Evolutionary conservation across 306 rosid genomes (phyloP).

Genomic region (Prunus salicina): DNA sequence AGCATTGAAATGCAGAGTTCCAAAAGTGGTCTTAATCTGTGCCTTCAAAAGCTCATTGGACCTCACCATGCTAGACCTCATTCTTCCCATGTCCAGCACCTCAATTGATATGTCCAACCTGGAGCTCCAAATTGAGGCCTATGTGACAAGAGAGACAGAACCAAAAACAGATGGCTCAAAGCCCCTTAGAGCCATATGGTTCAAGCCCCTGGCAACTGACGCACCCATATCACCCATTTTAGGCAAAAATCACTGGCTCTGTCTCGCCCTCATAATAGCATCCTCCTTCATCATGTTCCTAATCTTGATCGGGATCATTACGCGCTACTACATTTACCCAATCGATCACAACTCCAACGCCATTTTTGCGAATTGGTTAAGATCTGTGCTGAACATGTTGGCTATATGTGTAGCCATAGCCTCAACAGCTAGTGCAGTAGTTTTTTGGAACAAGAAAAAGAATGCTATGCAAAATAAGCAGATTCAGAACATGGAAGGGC

Average conservation of each 20-base stretch:
- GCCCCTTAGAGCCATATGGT: constrained; percentile 28
- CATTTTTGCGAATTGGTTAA: constrained; percentile 34
- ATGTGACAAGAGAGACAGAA: constrained; percentile 52
- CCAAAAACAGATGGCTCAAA: constrained; percentile 14
- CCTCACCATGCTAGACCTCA: constrained; percentile 55
- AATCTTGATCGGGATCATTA: constrained; percentile 38
- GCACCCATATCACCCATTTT: constrained; percentile 41
- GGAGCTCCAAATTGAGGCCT: constrained; percentile 54
- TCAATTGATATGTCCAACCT: constrained; percentile 33
- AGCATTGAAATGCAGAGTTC: constrained; percentile 29
- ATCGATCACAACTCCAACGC: constrained; percentile 48
- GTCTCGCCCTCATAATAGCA: constrained; percentile 56
- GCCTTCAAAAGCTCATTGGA: constrained; percentile 44
- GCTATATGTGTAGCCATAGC: constrained; percentile 44
- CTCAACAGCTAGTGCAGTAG: constrained; percentile 32
- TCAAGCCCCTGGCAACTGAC: constrained; percentile 47
- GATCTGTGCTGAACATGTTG: constrained; percentile 40
- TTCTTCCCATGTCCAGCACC: constrained; percentile 47
- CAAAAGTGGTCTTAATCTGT: constrained; percentile 46
- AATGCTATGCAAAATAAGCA: constrained; percentile 33
- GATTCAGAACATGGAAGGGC: constrained; percentile 43
- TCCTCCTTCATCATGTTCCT: constrained; percentile 59
- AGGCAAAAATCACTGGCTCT: constrained; percentile 63
- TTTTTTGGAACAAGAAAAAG: constrained; percentile 46
- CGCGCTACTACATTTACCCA: constrained; percentile 52